phyloP scores from a whole-genome alignment of 805 yeast genomes.

The Pichia paraexigua region DNA sequence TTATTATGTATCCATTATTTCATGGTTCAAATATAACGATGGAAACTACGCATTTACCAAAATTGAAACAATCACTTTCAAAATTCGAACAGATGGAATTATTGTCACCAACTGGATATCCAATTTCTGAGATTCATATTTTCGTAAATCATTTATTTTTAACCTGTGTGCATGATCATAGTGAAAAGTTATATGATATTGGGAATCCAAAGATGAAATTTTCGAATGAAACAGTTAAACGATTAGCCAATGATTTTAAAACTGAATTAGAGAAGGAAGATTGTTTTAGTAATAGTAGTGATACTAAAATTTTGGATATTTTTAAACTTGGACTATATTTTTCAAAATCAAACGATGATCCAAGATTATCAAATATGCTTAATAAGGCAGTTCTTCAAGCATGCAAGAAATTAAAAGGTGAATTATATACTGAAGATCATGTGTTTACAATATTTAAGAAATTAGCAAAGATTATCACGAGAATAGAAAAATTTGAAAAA shows the following conservation, averaged over 20 bases:
- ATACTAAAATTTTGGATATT: neutral
- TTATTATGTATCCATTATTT: neutral
- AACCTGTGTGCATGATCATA: neutral
- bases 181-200: conserved; percentile 1
- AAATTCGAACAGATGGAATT: neutral
- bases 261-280: neutral
- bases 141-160: neutral
- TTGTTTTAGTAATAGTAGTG: neutral
- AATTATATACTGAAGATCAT: neutral
- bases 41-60: neutral
- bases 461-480: neutral
- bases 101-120: neutral
- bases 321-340: neutral
- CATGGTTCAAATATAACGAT: neutral
- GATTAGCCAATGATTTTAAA: neutral
- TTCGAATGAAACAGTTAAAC: neutral
- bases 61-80: neutral
- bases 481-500: neutral
- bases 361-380: neutral
- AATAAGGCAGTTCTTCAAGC: neutral
- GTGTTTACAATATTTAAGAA: neutral
- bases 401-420: neutral
- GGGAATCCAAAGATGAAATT: neutral
- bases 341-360: neutral
- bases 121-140: neutral